These are phyloP conservation scores for Truncatella angustata DNA, from an alignment of 2,329 filamentous ascomycete species.

Conservation along the genomic window DNA sequence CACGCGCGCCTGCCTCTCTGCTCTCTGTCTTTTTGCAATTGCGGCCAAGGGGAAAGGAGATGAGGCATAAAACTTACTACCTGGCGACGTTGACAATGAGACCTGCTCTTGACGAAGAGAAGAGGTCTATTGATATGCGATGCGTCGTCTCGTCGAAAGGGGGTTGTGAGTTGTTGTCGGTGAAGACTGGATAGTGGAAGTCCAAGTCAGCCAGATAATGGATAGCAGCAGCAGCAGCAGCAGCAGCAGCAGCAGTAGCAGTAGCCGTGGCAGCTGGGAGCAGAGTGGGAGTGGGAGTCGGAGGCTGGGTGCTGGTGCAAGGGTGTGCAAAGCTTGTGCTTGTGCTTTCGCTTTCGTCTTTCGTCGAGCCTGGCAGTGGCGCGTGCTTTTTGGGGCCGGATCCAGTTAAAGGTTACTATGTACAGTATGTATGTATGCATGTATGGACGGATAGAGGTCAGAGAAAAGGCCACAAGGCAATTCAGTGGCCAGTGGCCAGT, in stretches of 20 bases:
- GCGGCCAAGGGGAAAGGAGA: neutral
- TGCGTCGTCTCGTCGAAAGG: slow-evolving; percentile 22
- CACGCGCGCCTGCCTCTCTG: slow-evolving; percentile 19
- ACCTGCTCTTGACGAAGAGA: slow-evolving; percentile 35
- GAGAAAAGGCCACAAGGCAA: neutral
- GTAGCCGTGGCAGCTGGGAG: too few relatives aligned
- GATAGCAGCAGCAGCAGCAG: neutral
- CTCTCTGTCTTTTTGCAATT: slow-evolving; percentile 2
- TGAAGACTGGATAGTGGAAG: too few relatives aligned
- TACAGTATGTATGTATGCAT: too few relatives aligned
- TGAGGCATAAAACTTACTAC: slow-evolving; percentile 27
- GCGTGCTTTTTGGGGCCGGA: too few relatives aligned
- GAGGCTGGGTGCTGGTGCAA: too few relatives aligned
- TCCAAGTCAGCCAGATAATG: slow-evolving; percentile 16
- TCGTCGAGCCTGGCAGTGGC: too few relatives aligned
- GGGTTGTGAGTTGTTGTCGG: slow-evolving; percentile 26
- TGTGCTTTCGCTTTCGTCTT: too few relatives aligned
- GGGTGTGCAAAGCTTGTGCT: neutral
- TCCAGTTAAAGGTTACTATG: too few relatives aligned
- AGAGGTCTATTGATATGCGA: slow-evolving; percentile 24
- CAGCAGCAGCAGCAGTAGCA: neutral
- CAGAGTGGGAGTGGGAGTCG: too few relatives aligned
- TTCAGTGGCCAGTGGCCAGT: neutral
- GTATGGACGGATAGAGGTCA: too few relatives aligned
- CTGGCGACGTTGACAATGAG: slow-evolving; percentile 24